Evolutionary conservation across 768 basidiomycete species (phyloP).

Genomic region (Rhodosporidiobolus odoratus): DNA sequence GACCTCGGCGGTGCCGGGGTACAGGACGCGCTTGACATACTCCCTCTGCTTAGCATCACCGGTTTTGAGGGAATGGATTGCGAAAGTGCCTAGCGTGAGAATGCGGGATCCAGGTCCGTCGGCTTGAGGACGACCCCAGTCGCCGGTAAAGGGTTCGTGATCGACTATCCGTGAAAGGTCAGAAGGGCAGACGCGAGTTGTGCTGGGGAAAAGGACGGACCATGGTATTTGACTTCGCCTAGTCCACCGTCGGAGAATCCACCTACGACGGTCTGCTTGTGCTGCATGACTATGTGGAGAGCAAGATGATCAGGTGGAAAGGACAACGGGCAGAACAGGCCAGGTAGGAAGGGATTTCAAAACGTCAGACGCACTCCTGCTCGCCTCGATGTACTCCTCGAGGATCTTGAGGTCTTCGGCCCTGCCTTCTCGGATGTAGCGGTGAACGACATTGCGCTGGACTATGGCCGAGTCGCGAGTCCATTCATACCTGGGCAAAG

Average conservation of each 20-base stretch:
- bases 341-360: too few relatives aligned
- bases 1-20: constrained; percentile 15
- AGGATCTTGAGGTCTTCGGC: constrained; percentile 7
- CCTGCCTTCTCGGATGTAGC: constrained; percentile 20
- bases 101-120: constrained; percentile 39
- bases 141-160: constrained; percentile 29
- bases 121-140: constrained; percentile 39
- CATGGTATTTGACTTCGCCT: constrained; percentile 41
- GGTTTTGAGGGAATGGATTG: constrained; percentile 19
- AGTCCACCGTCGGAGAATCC: constrained; percentile 38
- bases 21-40: constrained; percentile 28
- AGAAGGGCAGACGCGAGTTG: neutral
- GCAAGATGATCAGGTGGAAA: neutral
- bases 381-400: constrained; percentile 39
- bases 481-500: constrained; percentile 38
- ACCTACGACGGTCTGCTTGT: constrained; percentile 37
- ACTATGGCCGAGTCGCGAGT: constrained; percentile 39
- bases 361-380: constrained; percentile 7
- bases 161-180: neutral
- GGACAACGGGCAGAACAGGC: neutral
- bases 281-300: constrained; percentile 36
- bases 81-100: constrained; percentile 31
- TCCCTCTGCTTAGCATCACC: constrained; percentile 7
- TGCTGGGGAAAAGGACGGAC: neutral
- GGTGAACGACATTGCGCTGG: constrained; percentile 35